phyloP scores from a whole-genome alignment of 2,329 filamentous ascomycete species.

The Sphaceloma murrayae region DNA sequence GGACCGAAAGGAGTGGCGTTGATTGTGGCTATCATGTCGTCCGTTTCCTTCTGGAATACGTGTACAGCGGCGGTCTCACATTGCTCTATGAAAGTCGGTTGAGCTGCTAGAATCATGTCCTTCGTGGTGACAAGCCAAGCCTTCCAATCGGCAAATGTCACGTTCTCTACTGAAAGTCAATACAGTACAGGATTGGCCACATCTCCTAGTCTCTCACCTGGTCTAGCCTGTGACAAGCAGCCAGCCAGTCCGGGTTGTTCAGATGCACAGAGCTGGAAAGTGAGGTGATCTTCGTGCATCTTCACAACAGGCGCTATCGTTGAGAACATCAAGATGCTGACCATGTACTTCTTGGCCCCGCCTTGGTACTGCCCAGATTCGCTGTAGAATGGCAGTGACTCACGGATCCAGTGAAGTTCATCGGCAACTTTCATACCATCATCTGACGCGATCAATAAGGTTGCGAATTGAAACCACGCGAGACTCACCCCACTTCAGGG shows the following conservation, averaged over 20 bases:
- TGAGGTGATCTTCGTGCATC: background rate
- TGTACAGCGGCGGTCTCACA: background rate
- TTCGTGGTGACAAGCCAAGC: background rate
- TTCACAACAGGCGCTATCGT: background rate
- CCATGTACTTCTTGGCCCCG: background rate
- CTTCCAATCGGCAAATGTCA: background rate
- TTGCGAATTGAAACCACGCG: background rate
- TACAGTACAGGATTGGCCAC: too few relatives aligned
- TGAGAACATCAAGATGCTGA: background rate
- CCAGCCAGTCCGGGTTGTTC: background rate
- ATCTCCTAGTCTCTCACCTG: too few relatives aligned
- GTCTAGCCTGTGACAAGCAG: background rate
- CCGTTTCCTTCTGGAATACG: background rate
- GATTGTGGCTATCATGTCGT: background rate
- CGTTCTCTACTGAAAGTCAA: background rate
- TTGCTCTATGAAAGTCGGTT: background rate
- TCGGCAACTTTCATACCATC: too few relatives aligned
- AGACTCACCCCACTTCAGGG: background rate
- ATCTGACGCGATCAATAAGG: too few relatives aligned
- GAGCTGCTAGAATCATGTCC: background rate
- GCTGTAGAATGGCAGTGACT: background rate
- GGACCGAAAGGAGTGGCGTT: background rate
- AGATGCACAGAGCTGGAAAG: background rate
- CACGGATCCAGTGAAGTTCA: background rate
- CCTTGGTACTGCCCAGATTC: background rate